phyloP scores from a whole-genome alignment of 1,139 yeast species.

The Casaregolazyma suthepensis region DNA sequence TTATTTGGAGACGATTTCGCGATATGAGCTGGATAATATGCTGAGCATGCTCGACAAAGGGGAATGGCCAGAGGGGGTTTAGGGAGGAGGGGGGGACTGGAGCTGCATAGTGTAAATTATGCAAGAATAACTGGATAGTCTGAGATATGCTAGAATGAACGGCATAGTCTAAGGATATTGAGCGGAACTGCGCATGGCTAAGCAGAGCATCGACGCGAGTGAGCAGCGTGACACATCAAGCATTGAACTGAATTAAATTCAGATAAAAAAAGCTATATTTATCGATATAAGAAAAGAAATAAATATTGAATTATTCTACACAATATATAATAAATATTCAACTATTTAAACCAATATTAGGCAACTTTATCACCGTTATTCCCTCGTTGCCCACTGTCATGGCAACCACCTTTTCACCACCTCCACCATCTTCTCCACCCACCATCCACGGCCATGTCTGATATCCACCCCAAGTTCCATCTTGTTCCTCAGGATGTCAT shows the following conservation, averaged over 20 bases:
- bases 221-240: too few species aligned
- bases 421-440: not conserved
- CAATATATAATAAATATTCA: too few species aligned
- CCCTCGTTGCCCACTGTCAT: not conserved
- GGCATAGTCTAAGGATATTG: too few species aligned
- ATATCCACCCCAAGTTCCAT: slow-evolving; percentile 32
- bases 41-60: not conserved
- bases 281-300: too few species aligned
- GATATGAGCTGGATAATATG: not conserved
- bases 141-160: too few species aligned
- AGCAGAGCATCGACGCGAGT: too few species aligned
- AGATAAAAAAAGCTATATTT: not conserved
- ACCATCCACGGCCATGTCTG: not conserved
- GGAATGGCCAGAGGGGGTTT: not conserved
- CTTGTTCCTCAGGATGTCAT: slow-evolving; percentile 48
- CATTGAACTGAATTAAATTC: not conserved
- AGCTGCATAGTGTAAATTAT: too few species aligned
- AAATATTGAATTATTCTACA: too few species aligned
- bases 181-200: too few species aligned
- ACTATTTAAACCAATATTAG: not conserved
- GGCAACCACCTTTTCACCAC: not conserved
- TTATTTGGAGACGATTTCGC: not conserved
- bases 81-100: not conserved
- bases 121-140: too few species aligned
- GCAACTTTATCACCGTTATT: not conserved